Percentiles rank a stretch among this genome's conserved stretches.
Conservation (phyloP, 2,329 filamentous ascomycete species). For the Nannizzia gypsea region DNA sequence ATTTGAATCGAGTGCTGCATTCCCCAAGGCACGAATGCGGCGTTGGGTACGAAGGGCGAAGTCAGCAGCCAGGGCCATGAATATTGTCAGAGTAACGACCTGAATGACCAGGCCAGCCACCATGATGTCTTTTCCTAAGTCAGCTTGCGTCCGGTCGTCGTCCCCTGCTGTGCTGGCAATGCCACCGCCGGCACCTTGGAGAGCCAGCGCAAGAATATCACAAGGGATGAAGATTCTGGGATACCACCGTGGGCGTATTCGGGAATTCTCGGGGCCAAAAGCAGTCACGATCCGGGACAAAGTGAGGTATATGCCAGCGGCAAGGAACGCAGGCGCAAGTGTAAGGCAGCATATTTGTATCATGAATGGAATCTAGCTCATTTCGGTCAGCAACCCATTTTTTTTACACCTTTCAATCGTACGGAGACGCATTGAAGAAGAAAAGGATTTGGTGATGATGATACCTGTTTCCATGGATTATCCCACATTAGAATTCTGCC, state of each 20-base stretch:
- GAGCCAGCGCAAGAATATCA: constrained; percentile 48
- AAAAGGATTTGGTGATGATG: background rate
- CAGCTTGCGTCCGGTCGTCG: constrained; percentile 12
- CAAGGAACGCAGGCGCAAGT: constrained; percentile 53
- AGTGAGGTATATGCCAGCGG: constrained; percentile 53
- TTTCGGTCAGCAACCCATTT: background rate
- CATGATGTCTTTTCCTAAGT: constrained; percentile 28
- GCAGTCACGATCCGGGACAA: constrained; percentile 33
- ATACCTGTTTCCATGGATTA: constrained; percentile 32
- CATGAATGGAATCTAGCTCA: constrained; percentile 20
- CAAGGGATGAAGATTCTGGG: constrained; percentile 47
- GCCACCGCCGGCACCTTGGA: constrained; percentile 51
- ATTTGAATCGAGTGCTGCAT: constrained; percentile 9
- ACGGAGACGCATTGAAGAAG: background rate
- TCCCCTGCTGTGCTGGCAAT: constrained; percentile 36
- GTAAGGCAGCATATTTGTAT: constrained; percentile 42
- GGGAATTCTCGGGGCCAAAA: constrained; percentile 25
- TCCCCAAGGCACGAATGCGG: constrained; percentile 5
- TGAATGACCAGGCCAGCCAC: constrained; percentile 34
- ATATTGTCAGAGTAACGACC: constrained; percentile 29
- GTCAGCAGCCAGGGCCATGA: constrained; percentile 22
- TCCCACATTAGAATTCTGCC: constrained; percentile 46
- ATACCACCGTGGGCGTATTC: constrained; percentile 24
- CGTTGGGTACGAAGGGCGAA: constrained; percentile 18
- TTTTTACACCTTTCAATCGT: background rate